Evolutionary conservation across 2,329 filamentous ascomycete species (phyloP), one percentile per base, ranked within the genome.

Genomic region (Aspergillus fumigatiaffinis): DNA sequence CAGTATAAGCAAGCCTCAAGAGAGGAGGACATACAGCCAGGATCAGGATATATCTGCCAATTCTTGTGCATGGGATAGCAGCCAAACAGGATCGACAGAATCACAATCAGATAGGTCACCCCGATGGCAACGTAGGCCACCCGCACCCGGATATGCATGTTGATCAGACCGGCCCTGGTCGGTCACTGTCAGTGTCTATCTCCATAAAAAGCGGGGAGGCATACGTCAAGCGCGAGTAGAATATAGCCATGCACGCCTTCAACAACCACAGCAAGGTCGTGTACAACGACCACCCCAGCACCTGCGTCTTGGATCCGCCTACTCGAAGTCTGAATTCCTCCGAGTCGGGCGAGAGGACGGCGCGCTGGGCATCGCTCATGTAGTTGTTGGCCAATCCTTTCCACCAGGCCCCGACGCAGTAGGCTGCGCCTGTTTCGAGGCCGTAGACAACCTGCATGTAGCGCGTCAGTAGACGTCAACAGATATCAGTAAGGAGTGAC

Each of bases 11-110:
- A 32, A 6, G 12, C 12, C 14, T 32, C 12, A 14, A 2, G 32
- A 46, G 21, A 21, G 21, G 3, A 23, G 21, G 6, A 71, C 79
- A 63, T 65, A 82, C 80, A 78, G 10, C 84, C 82, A 0, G 84
- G 84, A 29, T 86, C 69, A 0, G 84, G 84, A 53, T 79, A 72
- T 51, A 87, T 84, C 66, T 86, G 82, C 83, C 84, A 87, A 63
- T 83, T 82, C 42, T 77, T 77, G 26, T 72, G 61, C 53, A 86
- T 77, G 0, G 83, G 83, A 25, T 75, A 74, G 60, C 84, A 87
- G 7, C 78, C 77, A 3, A 82, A 71, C 14, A 84, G 75, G 38
- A 85, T 77, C 3, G 79, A 79, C 35, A 80, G 71, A 28, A 83
- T 69, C 4, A 79, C 78, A 0, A 75, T 75, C 28, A 85, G 54